A percentile compares a stretch with the other conserved stretches of the same genome.
Evolutionary conservation across 371 early-diverging fungal species (phyloP).

Genomic region (Mortierella sp.): DNA sequence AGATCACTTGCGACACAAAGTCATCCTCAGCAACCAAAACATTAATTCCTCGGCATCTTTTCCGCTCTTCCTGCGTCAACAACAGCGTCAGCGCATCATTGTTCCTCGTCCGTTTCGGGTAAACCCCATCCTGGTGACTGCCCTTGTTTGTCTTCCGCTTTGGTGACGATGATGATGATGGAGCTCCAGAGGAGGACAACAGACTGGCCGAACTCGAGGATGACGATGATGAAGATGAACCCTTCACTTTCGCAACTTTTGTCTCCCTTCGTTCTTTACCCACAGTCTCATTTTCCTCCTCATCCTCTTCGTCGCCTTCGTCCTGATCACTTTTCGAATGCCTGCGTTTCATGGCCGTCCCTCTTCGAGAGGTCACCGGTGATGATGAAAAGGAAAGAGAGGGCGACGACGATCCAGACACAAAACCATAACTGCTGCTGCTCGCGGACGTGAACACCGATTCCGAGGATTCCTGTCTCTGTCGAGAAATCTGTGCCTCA

Average conservation of each 20-base stretch:
- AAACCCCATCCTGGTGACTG: not conserved
- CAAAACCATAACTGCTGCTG: too few species aligned
- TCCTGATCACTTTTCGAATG: too few species aligned
- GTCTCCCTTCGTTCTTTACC: not conserved
- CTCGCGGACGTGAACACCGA: too few species aligned
- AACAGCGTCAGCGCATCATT: conserved; percentile 40
- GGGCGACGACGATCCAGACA: too few species aligned
- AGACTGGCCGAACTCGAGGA: too few species aligned
- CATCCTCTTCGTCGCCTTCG: not conserved
- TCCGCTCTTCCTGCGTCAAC: conserved; percentile 25
- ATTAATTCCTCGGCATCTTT: conserved; percentile 30
- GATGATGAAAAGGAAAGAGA: too few species aligned
- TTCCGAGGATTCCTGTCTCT: too few species aligned
- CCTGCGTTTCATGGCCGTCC: too few species aligned
- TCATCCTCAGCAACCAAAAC: conserved; percentile 53
- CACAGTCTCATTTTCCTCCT: too few species aligned
- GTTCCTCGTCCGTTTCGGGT: conserved; percentile 35
- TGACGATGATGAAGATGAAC: not conserved
- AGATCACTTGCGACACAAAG: conserved; percentile 53
- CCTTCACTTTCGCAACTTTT: too few species aligned
- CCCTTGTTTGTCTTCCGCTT: not conserved
- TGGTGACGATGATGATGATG: not conserved
- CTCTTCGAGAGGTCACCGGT: too few species aligned
- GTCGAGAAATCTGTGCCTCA: too few species aligned
- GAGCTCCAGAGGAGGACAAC: conserved; percentile 2